Evolutionary conservation across 345 rosid species (phyloP).

Genomic region (Acer campestre): DNA sequence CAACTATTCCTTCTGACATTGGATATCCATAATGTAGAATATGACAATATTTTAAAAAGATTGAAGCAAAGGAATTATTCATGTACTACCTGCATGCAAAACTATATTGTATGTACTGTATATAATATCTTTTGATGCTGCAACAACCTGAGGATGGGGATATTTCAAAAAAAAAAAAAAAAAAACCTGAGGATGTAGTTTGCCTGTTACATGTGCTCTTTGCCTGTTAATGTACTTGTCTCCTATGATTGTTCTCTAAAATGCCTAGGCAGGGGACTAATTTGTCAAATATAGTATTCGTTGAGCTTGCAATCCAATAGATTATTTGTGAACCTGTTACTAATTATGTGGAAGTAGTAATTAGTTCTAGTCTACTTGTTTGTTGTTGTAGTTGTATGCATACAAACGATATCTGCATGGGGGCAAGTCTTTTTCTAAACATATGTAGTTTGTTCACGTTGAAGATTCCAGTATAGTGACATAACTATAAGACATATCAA

Average conservation of each 20-base stretch:
- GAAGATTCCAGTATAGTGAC: background rate
- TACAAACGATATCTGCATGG: background rate
- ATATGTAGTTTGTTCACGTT: background rate
- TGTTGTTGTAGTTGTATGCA: background rate
- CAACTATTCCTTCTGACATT: conserved; percentile 6
- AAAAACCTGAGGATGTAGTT: too few species aligned
- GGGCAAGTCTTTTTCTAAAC: background rate
- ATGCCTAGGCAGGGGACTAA: background rate
- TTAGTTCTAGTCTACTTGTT: background rate
- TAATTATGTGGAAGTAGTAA: background rate
- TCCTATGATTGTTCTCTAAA: background rate
- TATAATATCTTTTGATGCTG: background rate
- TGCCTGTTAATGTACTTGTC: background rate
- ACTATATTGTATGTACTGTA: background rate
- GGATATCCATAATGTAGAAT: conserved; percentile 28
- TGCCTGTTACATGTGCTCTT: background rate
- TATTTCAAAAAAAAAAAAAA: background rate
- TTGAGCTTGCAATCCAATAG: background rate
- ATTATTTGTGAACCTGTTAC: background rate
- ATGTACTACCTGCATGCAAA: background rate
- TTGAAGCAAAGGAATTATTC: background rate
- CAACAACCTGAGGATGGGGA: background rate
- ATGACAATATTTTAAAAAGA: background rate
- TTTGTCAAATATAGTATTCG: background rate
- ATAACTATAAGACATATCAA: background rate